These are phyloP conservation scores for Cytospora paraplurivora DNA, from an alignment of 2,329 filamentous ascomycete genomes.

Conservation along the genomic window DNA sequence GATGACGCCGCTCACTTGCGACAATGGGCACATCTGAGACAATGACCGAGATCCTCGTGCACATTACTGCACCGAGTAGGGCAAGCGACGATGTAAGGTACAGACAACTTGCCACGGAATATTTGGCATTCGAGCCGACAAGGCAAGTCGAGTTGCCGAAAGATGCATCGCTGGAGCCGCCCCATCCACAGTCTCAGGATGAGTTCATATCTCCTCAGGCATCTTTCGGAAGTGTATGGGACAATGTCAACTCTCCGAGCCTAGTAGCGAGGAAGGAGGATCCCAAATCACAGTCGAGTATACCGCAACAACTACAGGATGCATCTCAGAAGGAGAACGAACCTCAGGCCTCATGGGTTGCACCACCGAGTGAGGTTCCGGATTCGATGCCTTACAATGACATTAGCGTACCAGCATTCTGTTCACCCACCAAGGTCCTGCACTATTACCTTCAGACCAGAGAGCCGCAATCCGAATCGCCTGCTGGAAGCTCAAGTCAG, in stretches of 20 bases:
- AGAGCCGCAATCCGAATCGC: conserved; percentile 35
- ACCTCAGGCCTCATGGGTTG: conserved; percentile 43
- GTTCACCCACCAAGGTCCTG: conserved; percentile 54
- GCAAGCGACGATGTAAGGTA: conserved; percentile 52
- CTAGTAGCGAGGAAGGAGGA: conserved; percentile 21
- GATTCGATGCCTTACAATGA: conserved; percentile 55
- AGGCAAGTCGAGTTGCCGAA: conserved; percentile 24
- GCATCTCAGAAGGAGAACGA: conserved; percentile 17
- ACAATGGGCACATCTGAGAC: conserved; percentile 36
- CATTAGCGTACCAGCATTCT: conserved; percentile 37
- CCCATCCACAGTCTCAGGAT: not conserved
- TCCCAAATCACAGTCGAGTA: not conserved
- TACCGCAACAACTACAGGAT: not conserved
- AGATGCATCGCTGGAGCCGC: conserved; percentile 6
- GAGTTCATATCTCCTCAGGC: conserved; percentile 33
- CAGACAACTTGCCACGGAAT: conserved; percentile 52
- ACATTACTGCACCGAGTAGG: conserved; percentile 55
- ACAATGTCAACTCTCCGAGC: conserved; percentile 36
- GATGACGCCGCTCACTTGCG: not conserved
- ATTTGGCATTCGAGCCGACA: conserved; percentile 50
- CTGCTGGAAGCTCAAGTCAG: conserved; percentile 18
- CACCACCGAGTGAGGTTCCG: conserved; percentile 53
- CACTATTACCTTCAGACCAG: conserved; percentile 49
- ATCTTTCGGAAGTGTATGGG: conserved; percentile 37
- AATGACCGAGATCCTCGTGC: conserved; percentile 55